A percentile compares a stretch with the other conserved stretches of the same genome.
phyloP scores from a whole-genome alignment of 1,139 yeast genomes.

The Hanseniaspora sp. region DNA sequence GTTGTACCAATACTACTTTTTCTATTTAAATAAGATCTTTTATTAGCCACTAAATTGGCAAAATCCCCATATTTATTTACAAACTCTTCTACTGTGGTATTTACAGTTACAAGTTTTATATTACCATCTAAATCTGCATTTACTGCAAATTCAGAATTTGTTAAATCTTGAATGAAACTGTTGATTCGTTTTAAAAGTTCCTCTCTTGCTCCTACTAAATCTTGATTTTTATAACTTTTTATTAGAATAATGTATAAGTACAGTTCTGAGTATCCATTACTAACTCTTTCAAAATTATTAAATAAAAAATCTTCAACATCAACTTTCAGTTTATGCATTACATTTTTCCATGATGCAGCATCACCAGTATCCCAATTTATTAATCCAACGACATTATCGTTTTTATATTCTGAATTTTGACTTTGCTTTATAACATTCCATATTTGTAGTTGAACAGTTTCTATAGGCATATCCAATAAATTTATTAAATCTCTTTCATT shows the following conservation, averaged over 20 bases:
- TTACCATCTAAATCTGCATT: background rate
- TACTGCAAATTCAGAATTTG: background rate
- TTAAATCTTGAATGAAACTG: constrained; percentile 1
- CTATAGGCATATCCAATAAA: constrained; percentile 14
- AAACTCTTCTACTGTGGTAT: constrained; percentile 4
- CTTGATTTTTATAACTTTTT: constrained; percentile 8
- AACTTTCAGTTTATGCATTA: background rate
- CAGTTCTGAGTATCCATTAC: constrained; percentile 11
- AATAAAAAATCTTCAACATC: constrained; percentile 7
- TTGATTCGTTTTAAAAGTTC: constrained; percentile 6
- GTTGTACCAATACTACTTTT: constrained; percentile 5
- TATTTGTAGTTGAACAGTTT: constrained; percentile 11
- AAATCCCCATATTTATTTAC: constrained; percentile 6
- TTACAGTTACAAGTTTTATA: constrained; percentile 5
- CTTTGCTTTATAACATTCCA: constrained; percentile 11
- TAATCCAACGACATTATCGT: background rate
- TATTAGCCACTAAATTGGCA: background rate
- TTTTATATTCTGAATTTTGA: background rate
- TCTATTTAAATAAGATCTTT: constrained; percentile 1
- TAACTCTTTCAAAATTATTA: constrained; percentile 8
- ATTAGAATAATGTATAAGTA: constrained; percentile 9
- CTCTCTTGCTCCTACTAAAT: constrained; percentile 3
- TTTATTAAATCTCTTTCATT: constrained; percentile 11
- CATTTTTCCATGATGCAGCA: constrained; percentile 12
- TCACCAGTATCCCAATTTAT: constrained; percentile 12